A percentile compares a stretch with the other conserved stretches of the same genome.
Evolutionary conservation across 208 protist genomes (phyloP).

Genomic region (Acanthamoeba sp.): DNA sequence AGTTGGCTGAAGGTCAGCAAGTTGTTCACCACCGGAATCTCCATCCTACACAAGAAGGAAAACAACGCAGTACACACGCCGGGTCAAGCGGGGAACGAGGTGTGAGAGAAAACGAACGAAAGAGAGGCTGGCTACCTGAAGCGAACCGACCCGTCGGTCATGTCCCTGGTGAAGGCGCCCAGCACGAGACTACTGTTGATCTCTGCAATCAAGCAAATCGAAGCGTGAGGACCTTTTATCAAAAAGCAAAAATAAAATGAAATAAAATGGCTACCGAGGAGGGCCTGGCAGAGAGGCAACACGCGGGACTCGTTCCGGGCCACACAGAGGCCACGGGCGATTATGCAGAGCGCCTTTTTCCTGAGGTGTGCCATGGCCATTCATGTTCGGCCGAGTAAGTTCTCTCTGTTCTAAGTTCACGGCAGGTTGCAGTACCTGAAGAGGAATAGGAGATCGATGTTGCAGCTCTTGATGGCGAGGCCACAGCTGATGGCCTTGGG

Average conservation of each 20-base stretch:
- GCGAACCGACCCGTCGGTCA: neutral
- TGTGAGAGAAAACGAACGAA: neutral
- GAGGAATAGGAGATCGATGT: neutral
- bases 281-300: neutral
- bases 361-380: neutral
- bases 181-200: slow-evolving; percentile 13
- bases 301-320: neutral
- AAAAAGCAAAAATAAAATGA: neutral
- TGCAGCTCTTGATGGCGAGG: slow-evolving; percentile 40
- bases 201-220: neutral
- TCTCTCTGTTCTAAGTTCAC: neutral
- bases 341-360: slow-evolving; percentile 8
- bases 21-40: slow-evolving; percentile 50
- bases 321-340: neutral
- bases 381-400: neutral
- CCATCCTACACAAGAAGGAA: neutral
- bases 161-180: slow-evolving; percentile 24
- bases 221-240: too few relatives aligned
- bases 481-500: slow-evolving; percentile 26
- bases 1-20: neutral
- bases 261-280: neutral
- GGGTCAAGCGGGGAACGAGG: neutral
- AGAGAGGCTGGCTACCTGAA: neutral
- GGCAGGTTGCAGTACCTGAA: neutral
- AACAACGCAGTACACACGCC: neutral